A percentile compares a stretch with the other conserved stretches of the same genome.
These are phyloP conservation scores for Annulohypoxylon truncatum DNA, from an alignment of 2,329 filamentous ascomycete species.

Conservation along the genomic window DNA sequence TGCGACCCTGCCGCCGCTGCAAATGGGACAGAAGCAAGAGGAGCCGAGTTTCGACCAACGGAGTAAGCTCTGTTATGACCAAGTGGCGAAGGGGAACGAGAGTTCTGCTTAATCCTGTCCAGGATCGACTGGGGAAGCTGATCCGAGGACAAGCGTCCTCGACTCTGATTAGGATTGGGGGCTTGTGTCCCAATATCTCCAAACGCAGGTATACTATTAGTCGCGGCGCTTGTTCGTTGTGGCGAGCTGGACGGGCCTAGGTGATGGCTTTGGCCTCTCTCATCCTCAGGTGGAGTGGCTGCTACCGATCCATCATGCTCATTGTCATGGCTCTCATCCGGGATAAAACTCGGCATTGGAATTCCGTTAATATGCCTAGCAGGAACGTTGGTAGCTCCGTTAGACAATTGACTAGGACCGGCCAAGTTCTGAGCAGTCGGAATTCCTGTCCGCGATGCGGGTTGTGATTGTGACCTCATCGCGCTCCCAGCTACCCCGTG, in stretches of 20 bases:
- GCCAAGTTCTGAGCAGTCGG: slow-evolving; percentile 49
- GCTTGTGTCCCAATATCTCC: slow-evolving; percentile 58
- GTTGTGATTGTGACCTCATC: slow-evolving; percentile 75
- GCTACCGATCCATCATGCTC: slow-evolving; percentile 58
- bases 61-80: slow-evolving; percentile 62
- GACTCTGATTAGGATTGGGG: slow-evolving; percentile 49
- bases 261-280: slow-evolving; percentile 57
- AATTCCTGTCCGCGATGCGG: slow-evolving; percentile 62
- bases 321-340: slow-evolving; percentile 61
- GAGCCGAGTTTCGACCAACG: slow-evolving; percentile 54
- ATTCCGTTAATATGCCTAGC: slow-evolving; percentile 61
- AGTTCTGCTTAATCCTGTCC: slow-evolving; percentile 65
- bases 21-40: slow-evolving; percentile 56
- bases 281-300: slow-evolving; percentile 62
- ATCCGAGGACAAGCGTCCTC: slow-evolving; percentile 64
- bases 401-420: slow-evolving; percentile 51
- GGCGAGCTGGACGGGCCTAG: slow-evolving; percentile 48
- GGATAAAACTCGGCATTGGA: slow-evolving; percentile 65
- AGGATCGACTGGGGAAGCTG: slow-evolving; percentile 65
- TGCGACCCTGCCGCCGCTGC: slow-evolving; percentile 49
- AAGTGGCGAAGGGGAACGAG: slow-evolving; percentile 67
- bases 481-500: slow-evolving; percentile 63
- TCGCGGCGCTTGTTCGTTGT: slow-evolving; percentile 43
- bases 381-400: slow-evolving; percentile 52
- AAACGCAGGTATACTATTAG: slow-evolving; percentile 58